Base-by-base conservation (phyloP, 192 early-diverging fungal species). In the Rhizophagus prolifer region DNA sequence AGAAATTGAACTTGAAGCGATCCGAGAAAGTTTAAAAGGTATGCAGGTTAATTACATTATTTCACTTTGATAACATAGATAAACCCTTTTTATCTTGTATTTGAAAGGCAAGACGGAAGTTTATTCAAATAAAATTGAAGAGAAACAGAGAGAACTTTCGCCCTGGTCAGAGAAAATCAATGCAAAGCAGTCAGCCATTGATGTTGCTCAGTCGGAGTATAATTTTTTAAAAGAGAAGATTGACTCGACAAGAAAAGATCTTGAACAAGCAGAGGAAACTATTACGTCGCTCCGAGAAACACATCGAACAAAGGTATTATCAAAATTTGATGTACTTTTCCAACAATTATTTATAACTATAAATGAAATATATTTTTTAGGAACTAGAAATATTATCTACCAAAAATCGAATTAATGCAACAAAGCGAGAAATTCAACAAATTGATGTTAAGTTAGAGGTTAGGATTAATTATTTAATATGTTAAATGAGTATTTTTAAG, bases 41-140 rank as follows among this genome's bases (percentile, higher is more conserved):
- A 74, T 2, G 26, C 4, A n/a, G 36, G 7, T 9, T 12, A 14
- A 70, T 47, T 13, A 4, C 2, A 30, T 50, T 28, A 58, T 12
- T 44, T 54, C 1, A 44, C 9, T 54, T 50, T 30, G 4, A 26
- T 14, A 21, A 14, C 41, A 30, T 38, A 8, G 36, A 38, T 38
- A 38, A 38, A 8, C 36, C 36, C 36, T 8, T 28, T 66, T 34
- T 34, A 34, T 34, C 1, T 14, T 21, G 19, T 19, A 66, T 31
- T 16, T 34, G 30, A 6, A 50, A 85, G 94, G 92, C 50, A 98
- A 98, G 81, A 97, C 98, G 0, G 90, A 94, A 44, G 86, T 71
- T n/a, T 92, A 93, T 77, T 90, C 94, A 58, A 80, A 84, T 31
- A 81, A 94, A 59, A 96, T 99, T 25, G 94, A 95, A 78, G 85